Evolutionary conservation across 1,139 yeast genomes (phyloP), one percentile per base, ranked within the genome.

Genomic region (Geotrichum australiense): DNA sequence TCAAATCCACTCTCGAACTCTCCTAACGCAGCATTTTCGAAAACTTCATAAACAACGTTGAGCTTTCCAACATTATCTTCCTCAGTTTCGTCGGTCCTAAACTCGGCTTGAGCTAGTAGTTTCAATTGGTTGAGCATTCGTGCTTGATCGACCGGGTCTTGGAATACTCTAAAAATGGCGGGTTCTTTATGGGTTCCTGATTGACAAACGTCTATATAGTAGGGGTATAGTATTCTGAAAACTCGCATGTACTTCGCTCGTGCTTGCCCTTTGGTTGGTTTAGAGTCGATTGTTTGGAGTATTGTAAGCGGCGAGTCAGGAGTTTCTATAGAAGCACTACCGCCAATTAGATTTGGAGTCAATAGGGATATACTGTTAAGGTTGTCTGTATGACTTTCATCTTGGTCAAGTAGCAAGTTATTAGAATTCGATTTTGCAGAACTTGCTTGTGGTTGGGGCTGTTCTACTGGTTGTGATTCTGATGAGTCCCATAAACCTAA

Each of bases 11-110:
- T 64, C 44, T 82, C 93, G 50, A 87, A 69, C 52, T 86, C 95
- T 37, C 78, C 64, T 25, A 84, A 58, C 6, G 83, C 70, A 0
- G 93, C 86, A 55, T 74, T 81, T 41, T 82, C 82, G 56, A 85
- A 84, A 28, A 83, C 68, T 54, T 82, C 93, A 37, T 78, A 62
- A n/a, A 80, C 67, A 1, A 81, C 68, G 28, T 69, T 69, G 39
- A 80, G 62, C 50, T 75, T 71, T 39, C 71, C 75, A 25, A 68
- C 55, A 19, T 68, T 68, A n/a, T n/a, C n/a, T 5, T 62, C 56
- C 19, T 59, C 55, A 45, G 63, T 61, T 39, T 51, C 61, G 55
- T 61, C 68, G 45, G 64, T 55, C 50, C 50, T 47, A 42, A 66
- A 51, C 34, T 62, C 78, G 29, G 70, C 65, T 37, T 62, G 59